Conservation (phyloP, 495 filamentous ascomycete genomes). For the Neurospora sp. region DNA sequence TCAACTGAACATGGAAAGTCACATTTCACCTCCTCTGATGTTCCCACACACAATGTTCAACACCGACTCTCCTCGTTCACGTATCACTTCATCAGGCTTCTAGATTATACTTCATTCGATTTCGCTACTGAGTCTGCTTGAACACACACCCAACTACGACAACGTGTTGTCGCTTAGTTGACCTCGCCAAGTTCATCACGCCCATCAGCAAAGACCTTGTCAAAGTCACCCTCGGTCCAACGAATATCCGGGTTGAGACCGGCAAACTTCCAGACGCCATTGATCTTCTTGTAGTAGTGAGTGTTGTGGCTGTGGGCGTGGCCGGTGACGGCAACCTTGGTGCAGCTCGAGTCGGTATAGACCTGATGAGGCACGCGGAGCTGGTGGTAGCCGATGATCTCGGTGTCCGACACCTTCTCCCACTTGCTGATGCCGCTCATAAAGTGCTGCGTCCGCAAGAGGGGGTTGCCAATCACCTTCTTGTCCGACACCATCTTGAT, state of each 20-base stretch:
- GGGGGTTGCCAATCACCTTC: conserved; percentile 57
- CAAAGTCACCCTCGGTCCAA: conserved; percentile 64
- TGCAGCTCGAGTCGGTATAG: conserved; percentile 44
- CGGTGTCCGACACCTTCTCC: conserved; percentile 57
- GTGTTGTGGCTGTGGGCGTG: conserved; percentile 63
- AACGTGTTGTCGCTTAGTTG: conserved; percentile 5
- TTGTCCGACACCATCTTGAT: conserved; percentile 57
- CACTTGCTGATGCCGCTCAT: conserved; percentile 58
- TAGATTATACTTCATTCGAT: neutral
- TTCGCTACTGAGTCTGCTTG: neutral
- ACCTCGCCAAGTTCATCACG: conserved; percentile 31
- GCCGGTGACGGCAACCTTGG: conserved; percentile 46
- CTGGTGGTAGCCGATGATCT: conserved; percentile 66
- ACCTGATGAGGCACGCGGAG: conserved; percentile 62
- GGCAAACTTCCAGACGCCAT: conserved; percentile 76
- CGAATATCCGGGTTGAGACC: conserved; percentile 60
- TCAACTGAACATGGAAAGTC: neutral
- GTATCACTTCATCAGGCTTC: neutral
- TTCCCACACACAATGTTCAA: neutral
- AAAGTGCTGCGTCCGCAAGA: conserved; percentile 67
- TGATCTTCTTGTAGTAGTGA: conserved; percentile 63
- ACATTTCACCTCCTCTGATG: neutral
- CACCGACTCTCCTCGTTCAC: neutral
- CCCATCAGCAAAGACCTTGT: conserved; percentile 35
- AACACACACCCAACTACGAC: conserved; percentile 7